phyloP scores from a whole-genome alignment of 2,329 filamentous ascomycete species.

The Colletotrichum sp. region DNA sequence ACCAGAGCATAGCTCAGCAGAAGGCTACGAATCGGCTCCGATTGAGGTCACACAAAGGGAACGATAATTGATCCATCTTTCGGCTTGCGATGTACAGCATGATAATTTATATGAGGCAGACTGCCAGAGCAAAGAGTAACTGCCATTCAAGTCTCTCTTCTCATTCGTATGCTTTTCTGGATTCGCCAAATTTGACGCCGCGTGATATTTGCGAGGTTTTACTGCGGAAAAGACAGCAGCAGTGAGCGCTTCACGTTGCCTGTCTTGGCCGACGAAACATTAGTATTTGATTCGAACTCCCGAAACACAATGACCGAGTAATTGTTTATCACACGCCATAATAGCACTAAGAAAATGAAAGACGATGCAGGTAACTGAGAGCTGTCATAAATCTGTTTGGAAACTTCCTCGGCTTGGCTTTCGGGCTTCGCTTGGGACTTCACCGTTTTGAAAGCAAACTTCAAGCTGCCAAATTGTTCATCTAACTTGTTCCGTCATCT shows the following conservation, averaged over 20 bases:
- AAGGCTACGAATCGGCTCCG: too few relatives aligned
- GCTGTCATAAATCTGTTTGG: background rate
- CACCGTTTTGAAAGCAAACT: background rate
- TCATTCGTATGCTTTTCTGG: background rate
- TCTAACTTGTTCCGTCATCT: background rate
- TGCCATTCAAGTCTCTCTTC: background rate
- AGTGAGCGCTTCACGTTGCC: background rate
- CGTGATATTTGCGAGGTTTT: background rate
- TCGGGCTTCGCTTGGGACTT: background rate
- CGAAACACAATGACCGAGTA: background rate
- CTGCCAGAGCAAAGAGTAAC: background rate
- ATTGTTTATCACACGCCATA: accelerated
- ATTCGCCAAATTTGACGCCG: background rate
- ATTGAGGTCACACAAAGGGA: background rate
- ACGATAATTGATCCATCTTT: background rate
- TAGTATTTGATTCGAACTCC: background rate
- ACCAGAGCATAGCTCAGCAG: background rate
- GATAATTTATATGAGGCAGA: background rate
- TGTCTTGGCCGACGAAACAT: background rate
- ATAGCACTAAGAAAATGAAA: background rate
- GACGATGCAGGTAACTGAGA: background rate
- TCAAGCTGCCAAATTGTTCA: background rate
- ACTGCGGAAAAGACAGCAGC: background rate
- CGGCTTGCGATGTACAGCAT: background rate
- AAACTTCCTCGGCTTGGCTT: background rate